Evolutionary conservation across 2,329 filamentous ascomycete genomes (phyloP).

Genomic region (Aspergillus fischeri): DNA sequence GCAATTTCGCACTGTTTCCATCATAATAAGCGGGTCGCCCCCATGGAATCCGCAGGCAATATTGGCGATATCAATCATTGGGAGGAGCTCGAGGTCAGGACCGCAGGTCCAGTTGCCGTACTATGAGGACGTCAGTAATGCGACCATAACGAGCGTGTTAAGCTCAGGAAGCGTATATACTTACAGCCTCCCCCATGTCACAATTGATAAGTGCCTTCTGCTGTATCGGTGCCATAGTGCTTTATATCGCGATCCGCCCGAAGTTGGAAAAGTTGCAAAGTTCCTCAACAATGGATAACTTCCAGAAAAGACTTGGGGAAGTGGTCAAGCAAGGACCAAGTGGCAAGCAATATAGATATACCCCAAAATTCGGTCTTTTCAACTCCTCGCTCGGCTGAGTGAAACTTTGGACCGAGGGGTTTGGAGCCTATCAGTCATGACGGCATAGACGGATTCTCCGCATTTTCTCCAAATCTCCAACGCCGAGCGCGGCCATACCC

Average conservation of each 20-base stretch:
- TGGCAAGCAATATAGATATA: background rate
- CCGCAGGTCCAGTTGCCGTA: slow-evolving; percentile 48
- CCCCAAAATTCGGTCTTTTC: background rate
- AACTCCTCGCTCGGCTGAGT: background rate
- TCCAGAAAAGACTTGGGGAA: background rate
- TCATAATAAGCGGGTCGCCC: slow-evolving; percentile 62
- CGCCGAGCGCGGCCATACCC: background rate
- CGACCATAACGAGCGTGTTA: background rate
- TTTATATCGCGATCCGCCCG: background rate
- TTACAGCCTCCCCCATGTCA: slow-evolving; percentile 44
- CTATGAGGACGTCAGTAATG: slow-evolving; percentile 4
- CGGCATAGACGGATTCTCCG: background rate
- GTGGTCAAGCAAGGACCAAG: background rate
- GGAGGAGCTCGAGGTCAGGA: slow-evolving; percentile 58
- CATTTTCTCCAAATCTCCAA: slow-evolving; percentile 4
- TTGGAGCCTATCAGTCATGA: background rate
- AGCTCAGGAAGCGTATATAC: background rate
- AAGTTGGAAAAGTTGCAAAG: background rate
- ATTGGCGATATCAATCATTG: slow-evolving; percentile 59
- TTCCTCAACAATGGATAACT: background rate
- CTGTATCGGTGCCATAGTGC: slow-evolving; percentile 47
- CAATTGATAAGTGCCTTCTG: slow-evolving; percentile 49
- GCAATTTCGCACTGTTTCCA: slow-evolving; percentile 54
- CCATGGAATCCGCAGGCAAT: slow-evolving; percentile 59
- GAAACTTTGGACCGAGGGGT: background rate